Percentiles rank a stretch among this genome's conserved stretches.
Evolutionary conservation across 805 yeast genomes (phyloP).

Genomic region (Nakazawaea ambrosiae): DNA sequence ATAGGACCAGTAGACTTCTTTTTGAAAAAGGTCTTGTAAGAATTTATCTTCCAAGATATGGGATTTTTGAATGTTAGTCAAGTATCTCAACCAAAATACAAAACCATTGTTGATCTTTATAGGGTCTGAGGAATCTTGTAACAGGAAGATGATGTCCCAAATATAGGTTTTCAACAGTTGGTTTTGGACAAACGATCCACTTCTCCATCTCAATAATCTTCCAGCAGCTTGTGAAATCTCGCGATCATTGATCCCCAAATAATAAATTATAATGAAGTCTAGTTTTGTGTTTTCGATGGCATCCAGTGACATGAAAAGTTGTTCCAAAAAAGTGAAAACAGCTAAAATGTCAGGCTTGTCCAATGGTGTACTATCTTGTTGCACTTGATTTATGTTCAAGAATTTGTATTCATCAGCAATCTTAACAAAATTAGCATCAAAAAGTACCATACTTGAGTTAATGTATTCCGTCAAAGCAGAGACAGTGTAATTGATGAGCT

Average conservation of each 20-base stretch:
- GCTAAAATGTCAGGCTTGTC: constrained; percentile 10
- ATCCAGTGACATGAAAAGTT: constrained; percentile 23
- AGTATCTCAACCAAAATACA: constrained; percentile 49
- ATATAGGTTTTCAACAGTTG: constrained; percentile 21
- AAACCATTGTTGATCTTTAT: constrained; percentile 33
- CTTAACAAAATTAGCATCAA: neutral
- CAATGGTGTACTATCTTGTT: neutral
- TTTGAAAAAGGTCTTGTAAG: constrained; percentile 24
- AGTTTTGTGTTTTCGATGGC: constrained; percentile 8
- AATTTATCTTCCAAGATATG: constrained; percentile 9
- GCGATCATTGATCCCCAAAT: constrained; percentile 31
- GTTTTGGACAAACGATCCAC: constrained; percentile 21
- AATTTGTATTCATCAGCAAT: neutral
- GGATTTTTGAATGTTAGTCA: constrained; percentile 22
- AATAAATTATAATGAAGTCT: constrained; percentile 25
- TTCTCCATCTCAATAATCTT: constrained; percentile 49
- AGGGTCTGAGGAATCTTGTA: constrained; percentile 23
- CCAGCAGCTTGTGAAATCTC: constrained; percentile 29
- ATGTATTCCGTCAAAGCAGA: neutral
- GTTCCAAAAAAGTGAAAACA: constrained; percentile 31
- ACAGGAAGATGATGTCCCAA: constrained; percentile 40
- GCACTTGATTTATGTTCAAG: constrained; percentile 8
- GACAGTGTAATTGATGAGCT: neutral
- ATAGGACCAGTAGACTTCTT: constrained; percentile 43
- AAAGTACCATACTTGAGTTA: constrained; percentile 1